Base-by-base conservation (phyloP, 441 rosid genomes). In the Rhodomyrtus psidioides region DNA sequence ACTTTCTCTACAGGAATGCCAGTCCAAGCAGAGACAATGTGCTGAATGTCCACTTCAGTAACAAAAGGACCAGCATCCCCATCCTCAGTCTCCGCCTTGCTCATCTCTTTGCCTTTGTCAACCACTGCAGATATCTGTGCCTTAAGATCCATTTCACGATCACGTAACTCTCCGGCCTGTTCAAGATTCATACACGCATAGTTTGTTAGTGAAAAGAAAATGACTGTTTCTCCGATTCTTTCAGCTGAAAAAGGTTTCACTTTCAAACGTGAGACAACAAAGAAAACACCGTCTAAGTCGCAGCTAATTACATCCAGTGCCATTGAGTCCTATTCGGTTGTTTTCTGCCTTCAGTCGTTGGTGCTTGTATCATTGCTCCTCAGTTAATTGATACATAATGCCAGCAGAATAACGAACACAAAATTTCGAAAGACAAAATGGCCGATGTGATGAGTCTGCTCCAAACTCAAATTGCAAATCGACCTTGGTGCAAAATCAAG, bases 111-210 rank as follows among this genome's bases (percentile, higher is more conserved):
- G 58, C 83, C 85, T 27, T 86, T 86, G 55, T 86, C 87, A 14
- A 86, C 54, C 34, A 86, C 27, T 12, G 81, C 65, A 21, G 87
- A 82, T 21, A 86, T 83, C 85, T 86, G 85, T 9, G 85, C 70
- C 53, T 74, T 86, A 2, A 86, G 85, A 65, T 86, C 85, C 88
- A 86, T 86, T 70, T 83, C 53, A 12, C 83, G 27, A 56, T 28
- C 83, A 5, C 75, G 83, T 26, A 85, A 57, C 28, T 59, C 96
- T 53, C 99, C 99, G 39, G 99, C 99, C 99, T 97, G 94, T 86
- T 79, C 34, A 88, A 26, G 62, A 82, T 46, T 70, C 56, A 89
- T 58, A 42, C 81, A 58, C 65, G 53, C 85, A 26, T 42, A n/a
- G n/a, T 55, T 28, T 55, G 44, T 28, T 54, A 54, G 58, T 54